A percentile compares a stretch with the other conserved stretches of the same genome.
Conservation (phyloP, 2,329 filamentous ascomycete genomes). For the Cadophora sp. region DNA sequence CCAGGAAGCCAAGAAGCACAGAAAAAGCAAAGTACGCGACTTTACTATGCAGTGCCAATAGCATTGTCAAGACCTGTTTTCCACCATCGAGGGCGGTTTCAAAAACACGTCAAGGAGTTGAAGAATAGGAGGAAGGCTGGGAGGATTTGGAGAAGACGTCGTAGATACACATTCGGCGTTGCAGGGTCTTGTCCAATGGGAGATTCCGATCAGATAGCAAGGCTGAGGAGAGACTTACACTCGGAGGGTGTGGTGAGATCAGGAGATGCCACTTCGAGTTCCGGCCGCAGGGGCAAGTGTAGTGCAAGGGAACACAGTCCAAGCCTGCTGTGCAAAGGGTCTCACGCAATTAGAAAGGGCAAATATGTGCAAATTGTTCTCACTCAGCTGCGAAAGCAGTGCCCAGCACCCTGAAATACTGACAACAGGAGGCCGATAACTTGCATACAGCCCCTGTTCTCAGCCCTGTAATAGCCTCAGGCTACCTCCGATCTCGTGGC, state of each 20-base stretch:
- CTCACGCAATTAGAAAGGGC: constrained; percentile 3
- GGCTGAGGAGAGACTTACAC: constrained; percentile 5
- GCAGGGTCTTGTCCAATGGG: constrained; percentile 15
- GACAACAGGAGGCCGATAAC: constrained; percentile 4
- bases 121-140: constrained; percentile 6
- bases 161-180: not conserved
- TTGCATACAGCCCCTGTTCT: constrained; percentile 15
- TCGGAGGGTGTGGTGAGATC: not conserved
- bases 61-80: constrained; percentile 15
- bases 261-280: not conserved
- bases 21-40: not conserved
- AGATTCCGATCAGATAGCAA: not conserved
- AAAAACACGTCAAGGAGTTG: not conserved
- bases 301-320: not conserved
- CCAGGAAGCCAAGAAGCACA: not conserved
- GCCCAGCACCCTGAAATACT: constrained; percentile 2
- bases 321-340: not conserved
- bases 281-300: not conserved
- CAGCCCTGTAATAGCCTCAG: constrained; percentile 6
- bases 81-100: constrained; percentile 10
- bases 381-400: constrained; percentile 8
- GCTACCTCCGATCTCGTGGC: constrained; percentile 1
- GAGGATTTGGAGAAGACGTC: not conserved
- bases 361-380: not conserved
- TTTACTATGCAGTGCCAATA: not conserved